These are phyloP conservation scores for Chalciporus piperatus DNA, from an alignment of 768 basidiomycete genomes.

Conservation along the genomic window DNA sequence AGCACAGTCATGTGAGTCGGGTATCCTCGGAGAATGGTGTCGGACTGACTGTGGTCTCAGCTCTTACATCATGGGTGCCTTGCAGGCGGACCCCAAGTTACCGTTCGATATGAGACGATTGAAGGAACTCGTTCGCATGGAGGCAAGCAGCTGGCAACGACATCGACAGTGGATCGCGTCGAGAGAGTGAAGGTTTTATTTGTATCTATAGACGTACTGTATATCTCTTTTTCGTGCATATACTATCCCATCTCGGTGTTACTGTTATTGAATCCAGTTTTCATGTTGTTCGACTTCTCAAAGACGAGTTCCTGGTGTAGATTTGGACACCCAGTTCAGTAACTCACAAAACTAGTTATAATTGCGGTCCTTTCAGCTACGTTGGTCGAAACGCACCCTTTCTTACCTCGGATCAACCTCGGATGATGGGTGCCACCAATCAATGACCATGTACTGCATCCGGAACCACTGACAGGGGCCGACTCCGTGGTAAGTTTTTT, in stretches of 20 bases:
- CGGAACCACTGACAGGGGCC: too few species aligned
- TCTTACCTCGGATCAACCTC: too few species aligned
- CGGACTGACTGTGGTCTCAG: conserved; percentile 21
- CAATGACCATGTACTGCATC: too few species aligned
- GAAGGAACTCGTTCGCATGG: conserved; percentile 36
- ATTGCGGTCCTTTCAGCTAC: too few species aligned
- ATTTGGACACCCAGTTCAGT: too few species aligned
- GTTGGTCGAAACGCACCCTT: too few species aligned
- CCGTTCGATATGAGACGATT: conserved; percentile 36
- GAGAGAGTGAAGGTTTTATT: conserved; percentile 20
- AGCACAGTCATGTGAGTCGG: conserved; percentile 46
- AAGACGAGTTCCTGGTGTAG: too few species aligned
- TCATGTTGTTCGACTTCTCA: too few species aligned
- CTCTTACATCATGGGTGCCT: conserved; percentile 42
- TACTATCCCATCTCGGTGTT: not conserved
- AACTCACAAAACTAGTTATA: too few species aligned
- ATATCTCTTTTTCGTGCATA: not conserved
- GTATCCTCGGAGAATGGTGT: not conserved
- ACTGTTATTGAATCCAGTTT: not conserved
- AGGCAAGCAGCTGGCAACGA: conserved; percentile 40
- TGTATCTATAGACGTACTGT: conserved; percentile 3
- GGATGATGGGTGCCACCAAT: too few species aligned
- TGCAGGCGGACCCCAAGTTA: conserved; percentile 38
- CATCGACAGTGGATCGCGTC: conserved; percentile 39
- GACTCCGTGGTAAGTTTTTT: too few species aligned